Evolutionary conservation across 1,284 basidiomycete species (phyloP), one percentile per base, ranked within the genome.

Genomic region (Cystobasidium pallidum): DNA sequence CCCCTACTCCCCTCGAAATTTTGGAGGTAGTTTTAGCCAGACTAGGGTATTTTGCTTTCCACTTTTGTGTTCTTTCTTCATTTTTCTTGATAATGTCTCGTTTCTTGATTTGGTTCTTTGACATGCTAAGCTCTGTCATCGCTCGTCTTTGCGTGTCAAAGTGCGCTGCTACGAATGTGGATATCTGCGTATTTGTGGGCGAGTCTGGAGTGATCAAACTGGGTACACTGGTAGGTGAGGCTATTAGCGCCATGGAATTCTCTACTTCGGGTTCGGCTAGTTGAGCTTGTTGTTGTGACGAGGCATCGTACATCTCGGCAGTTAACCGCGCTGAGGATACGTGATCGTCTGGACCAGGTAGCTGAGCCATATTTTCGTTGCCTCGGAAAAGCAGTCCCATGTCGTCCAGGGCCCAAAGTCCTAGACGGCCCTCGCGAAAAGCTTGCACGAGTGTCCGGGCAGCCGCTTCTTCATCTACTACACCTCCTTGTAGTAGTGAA

Each of bases 361-460:
- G 47, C 57, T 52, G 49, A 45, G 66, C 65, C 32, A 21, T 70
- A 43, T 76, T 73, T 7, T 65, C 73, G 3, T 54, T 51, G 32
- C 62, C 75, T 0, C 58, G 39, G 15, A 66, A 36, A 6, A 70
- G 66, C 3, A 71, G 54, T 15, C 49, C 51, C 51, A 59, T 76
- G 49, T 84, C 81, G 74, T 84, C 84, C 59, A 85, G 72, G 15
- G 84, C 84, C 82, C 82, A 84, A 26, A 80, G 75, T 1, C 84
- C 84, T 24, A 84, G 76, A 64, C 81, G 91, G 83, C 80, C 85
- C 28, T 89, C 88, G 58, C 94, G 86, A 88, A 93, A 96, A 85
- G 90, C 90, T 54, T 86, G 84, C 47, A 95, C 85, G 78, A 96
- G 88, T 84, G 88, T 91, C n/a, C 84, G 83, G 1, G 89, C 88